Evolutionary conservation across 805 yeast genomes (phyloP).

Genomic region (Hanseniaspora vineae): DNA sequence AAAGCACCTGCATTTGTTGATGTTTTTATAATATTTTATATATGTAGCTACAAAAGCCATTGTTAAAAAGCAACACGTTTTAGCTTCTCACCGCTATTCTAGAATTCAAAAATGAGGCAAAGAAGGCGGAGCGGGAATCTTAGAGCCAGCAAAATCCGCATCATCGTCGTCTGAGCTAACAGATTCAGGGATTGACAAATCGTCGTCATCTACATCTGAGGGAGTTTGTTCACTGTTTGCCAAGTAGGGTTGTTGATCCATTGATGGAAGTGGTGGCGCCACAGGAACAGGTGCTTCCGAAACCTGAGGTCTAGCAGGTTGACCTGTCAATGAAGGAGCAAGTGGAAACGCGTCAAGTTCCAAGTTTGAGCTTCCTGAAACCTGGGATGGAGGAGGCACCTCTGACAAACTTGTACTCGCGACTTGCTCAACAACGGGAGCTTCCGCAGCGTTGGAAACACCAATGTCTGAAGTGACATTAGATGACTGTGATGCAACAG

Average conservation of each 20-base stretch:
- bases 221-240: conserved; percentile 1
- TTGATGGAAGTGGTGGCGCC: conserved; percentile 17
- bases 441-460: no score
- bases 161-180: conserved; percentile 20
- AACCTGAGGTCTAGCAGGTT: conserved; percentile 6
- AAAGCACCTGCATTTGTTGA: no score
- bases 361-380: no score
- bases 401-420: conserved; percentile 6
- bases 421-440: conserved; percentile 8
- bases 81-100: no score
- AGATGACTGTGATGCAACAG: no score
- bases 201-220: conserved; percentile 11
- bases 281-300: conserved; percentile 16
- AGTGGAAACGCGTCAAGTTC: background rate
- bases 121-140: background rate
- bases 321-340: conserved; percentile 7
- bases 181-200: conserved; percentile 24
- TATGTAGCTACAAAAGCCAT: no score
- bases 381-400: background rate
- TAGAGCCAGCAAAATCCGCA: background rate
- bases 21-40: no score
- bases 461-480: no score
- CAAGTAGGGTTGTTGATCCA: conserved; percentile 8
- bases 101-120: background rate
- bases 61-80: no score